phyloP scores from a whole-genome alignment of 2,329 filamentous ascomycete genomes.

The Parastagonospora nodorum region DNA sequence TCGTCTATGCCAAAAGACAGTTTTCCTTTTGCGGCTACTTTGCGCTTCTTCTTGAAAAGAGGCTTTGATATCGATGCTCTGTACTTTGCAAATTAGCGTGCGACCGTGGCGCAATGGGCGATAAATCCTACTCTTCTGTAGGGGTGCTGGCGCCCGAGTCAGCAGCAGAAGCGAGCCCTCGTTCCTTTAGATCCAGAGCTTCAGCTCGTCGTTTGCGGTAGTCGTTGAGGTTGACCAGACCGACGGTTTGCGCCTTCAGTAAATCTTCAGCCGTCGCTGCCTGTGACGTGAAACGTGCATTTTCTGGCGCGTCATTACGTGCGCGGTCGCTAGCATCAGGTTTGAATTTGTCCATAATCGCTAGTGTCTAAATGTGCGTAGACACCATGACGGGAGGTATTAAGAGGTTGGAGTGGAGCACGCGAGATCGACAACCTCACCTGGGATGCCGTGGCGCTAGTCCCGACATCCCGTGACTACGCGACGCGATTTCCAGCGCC shows the following conservation, averaged over 20 bases:
- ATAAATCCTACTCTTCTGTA: conserved; percentile 62
- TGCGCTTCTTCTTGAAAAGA: conserved; percentile 63
- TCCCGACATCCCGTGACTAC: background rate
- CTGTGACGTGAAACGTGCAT: conserved; percentile 73
- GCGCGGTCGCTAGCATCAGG: conserved; percentile 23
- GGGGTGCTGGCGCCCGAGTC: conserved; percentile 59
- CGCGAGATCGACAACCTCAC: no score
- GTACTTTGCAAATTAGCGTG: conserved; percentile 61
- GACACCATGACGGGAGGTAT: background rate
- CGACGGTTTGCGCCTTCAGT: conserved; percentile 84
- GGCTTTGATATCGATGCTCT: conserved; percentile 59
- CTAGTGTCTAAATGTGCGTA: background rate
- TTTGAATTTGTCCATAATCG: conserved; percentile 37
- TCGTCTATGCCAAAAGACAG: conserved; percentile 75
- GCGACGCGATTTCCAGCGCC: background rate
- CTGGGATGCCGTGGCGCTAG: no score
- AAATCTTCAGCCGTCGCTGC: conserved; percentile 78
- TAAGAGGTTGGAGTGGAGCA: no score
- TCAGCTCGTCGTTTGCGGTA: conserved; percentile 96
- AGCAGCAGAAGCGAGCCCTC: conserved; percentile 74
- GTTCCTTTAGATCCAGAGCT: conserved; percentile 87
- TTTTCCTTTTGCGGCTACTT: conserved; percentile 60
- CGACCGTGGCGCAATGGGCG: background rate
- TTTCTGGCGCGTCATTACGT: conserved; percentile 32
- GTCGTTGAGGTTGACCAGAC: conserved; percentile 87